Evolutionary conservation across 208 protist species (phyloP).

Genomic region (Leishmania tarentolae): DNA sequence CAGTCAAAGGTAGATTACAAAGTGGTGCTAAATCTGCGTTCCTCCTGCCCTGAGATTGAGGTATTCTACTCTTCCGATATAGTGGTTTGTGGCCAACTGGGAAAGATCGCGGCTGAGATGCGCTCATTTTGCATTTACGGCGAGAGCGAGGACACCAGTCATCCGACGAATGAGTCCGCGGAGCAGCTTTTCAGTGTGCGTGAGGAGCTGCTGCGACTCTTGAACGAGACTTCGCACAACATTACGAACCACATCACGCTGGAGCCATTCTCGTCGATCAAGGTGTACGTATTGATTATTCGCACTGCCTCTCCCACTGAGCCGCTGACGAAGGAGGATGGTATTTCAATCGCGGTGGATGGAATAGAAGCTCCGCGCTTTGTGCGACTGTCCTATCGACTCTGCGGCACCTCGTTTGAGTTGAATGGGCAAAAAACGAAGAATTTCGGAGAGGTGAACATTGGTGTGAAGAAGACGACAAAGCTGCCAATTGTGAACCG

Average conservation of each 20-base stretch:
- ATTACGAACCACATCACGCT: constrained; percentile 42
- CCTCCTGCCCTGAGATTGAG: constrained; percentile 65
- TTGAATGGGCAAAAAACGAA: constrained; percentile 83
- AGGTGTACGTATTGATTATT: constrained; percentile 69
- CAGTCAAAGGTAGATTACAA: constrained; percentile 61
- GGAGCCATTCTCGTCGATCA: constrained; percentile 41
- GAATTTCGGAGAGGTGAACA: constrained; percentile 90
- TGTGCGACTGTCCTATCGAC: constrained; percentile 79
- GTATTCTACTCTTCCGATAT: constrained; percentile 52
- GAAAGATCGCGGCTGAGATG: constrained; percentile 44
- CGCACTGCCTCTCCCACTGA: constrained; percentile 48
- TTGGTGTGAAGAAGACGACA: constrained; percentile 82
- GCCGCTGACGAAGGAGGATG: constrained; percentile 82
- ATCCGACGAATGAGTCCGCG: constrained; percentile 28
- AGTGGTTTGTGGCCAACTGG: constrained; percentile 33
- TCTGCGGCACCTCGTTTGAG: constrained; percentile 75
- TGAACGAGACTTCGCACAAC: constrained; percentile 36
- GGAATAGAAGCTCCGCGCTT: constrained; percentile 79
- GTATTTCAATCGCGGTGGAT: constrained; percentile 67
- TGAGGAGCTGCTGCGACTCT: constrained; percentile 43
- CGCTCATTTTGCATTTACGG: constrained; percentile 51
- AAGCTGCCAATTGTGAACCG: constrained; percentile 79
- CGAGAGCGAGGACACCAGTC: constrained; percentile 34
- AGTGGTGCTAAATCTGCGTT: constrained; percentile 56
- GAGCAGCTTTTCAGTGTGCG: constrained; percentile 29